Evolutionary conservation across 169 alveolate genomes (phyloP), one percentile per base, ranked within the genome.

Genomic region (Perkinsus chesapeaki): DNA sequence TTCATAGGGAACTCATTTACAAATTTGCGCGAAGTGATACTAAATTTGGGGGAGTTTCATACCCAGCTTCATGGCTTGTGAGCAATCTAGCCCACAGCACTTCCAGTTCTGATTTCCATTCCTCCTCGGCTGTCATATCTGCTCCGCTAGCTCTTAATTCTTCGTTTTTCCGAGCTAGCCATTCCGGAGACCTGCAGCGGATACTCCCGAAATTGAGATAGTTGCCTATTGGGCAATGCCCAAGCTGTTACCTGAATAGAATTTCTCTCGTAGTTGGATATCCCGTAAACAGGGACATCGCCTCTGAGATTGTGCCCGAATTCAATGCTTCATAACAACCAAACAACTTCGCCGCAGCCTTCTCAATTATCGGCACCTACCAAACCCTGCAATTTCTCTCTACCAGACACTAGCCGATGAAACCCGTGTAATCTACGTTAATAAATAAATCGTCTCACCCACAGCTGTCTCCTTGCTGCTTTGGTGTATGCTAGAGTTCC

Each of bases 401-500:
- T 34, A 60, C 3, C 31, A 23, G 31, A 12, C 82, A 7, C 82
- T n/a, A 23, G 3, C 36, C 12, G 12, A 16, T 16, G 82, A 9
- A 60, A 60, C 72, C 27, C 9, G 72, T 47, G 72, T 19, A 47
- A 10, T 10, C 19, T 10, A 47, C n/a, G n/a, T n/a, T n/a, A n/a
- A n/a, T n/a, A n/a, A n/a, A 60, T 0, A 23, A 34, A 23, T 16
- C 82, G 37, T 60, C 82, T 60, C 82, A 60, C 93, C 93, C 93
- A 91, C 93, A 91, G 48, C 93, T 91, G 93, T n/a, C 93, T 39
- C 39, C 93, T 91, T 0, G 73, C 82, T n/a, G 93, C 47, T 39
- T 91, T 47, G 38, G 60, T 31, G 93, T 91, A 91, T 20, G 82
- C 82, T 1, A 60, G 82, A 7, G 31, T 60, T 27, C 82, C 82